A percentile compares a stretch with the other conserved stretches of the same genome.
phyloP scores from a whole-genome alignment of 2,329 filamentous ascomycete species.

The Aureobasidium sp. region DNA sequence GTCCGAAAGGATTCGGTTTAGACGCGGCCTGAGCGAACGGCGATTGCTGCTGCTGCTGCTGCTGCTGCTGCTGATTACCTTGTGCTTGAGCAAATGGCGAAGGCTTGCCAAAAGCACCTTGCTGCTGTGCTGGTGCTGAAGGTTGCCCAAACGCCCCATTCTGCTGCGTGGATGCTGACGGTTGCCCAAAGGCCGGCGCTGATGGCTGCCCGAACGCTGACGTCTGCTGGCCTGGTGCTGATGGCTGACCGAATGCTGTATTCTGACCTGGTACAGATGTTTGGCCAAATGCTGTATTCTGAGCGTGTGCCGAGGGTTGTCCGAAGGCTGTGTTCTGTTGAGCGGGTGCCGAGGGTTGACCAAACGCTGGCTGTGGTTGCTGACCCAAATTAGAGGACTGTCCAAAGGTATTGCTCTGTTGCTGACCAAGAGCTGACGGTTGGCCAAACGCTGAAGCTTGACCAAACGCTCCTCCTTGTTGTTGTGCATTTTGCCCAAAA shows the following conservation, averaged over 20 bases:
- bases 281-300: conserved; percentile 20
- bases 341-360: conserved; percentile 22
- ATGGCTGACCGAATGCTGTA: not conserved
- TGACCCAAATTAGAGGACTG: conserved; percentile 18
- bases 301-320: conserved; percentile 21
- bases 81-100: conserved; percentile 14
- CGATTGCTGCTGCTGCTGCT: conserved; percentile 11
- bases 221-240: not conserved
- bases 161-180: not conserved
- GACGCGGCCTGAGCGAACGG: conserved; percentile 17
- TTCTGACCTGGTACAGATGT: conserved; percentile 14
- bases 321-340: conserved; percentile 20
- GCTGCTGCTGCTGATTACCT: conserved; percentile 12
- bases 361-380: conserved; percentile 21
- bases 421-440: conserved; percentile 19
- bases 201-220: conserved; percentile 16
- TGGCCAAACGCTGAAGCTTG: conserved; percentile 18
- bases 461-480: not conserved
- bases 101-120: conserved; percentile 16
- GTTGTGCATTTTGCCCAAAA: not conserved
- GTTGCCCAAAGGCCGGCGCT: conserved; percentile 13
- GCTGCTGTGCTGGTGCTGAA: conserved; percentile 17
- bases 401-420: conserved; percentile 21
- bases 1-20: conserved; percentile 17
- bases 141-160: conserved; percentile 25